Evolutionary conservation across 2,329 filamentous ascomycete species (phyloP), one percentile per base, ranked within the genome.

Genomic region (Pseudovirgaria hyperparasitica): DNA sequence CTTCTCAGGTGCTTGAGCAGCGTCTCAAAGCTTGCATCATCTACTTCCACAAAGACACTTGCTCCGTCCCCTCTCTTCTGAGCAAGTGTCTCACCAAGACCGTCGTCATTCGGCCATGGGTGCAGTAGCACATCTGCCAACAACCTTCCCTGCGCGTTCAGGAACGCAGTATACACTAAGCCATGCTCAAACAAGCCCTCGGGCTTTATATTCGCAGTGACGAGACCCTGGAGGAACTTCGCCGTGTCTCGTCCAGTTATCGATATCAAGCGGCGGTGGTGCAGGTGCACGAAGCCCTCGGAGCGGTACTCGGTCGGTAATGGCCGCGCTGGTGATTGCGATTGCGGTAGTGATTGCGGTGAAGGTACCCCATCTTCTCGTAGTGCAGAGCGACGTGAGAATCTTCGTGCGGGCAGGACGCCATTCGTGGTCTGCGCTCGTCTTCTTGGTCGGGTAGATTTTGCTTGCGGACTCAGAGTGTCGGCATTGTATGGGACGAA

Each of bases 61-160:
- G n/a, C n/a, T n/a, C n/a, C 80, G 87, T 16, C 65, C 62, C 35
- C 52, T 54, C n/a, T 63, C 57, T 16, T 51, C 38, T 17, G 38
- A n/a, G n/a, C n/a, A n/a, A n/a, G n/a, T n/a, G n/a, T n/a, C 17
- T 22, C 29, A 18, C 41, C 37, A 23, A 34, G 35, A 17, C 25
- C 34, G 16, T 36, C 39, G 4, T 36, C 26, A 15, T 43, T 29
- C 18, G 37, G 33, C 18, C 41, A 39, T 5, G 17, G 32, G 61
- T 93, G 94, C 25, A 98, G 65, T 53, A 96, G 92, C 27, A 85
- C 79, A 57, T 98, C 90, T 58, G 87, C 72, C 22, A 94, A 61
- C 7, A 98, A 69, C 31, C 86, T 72, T 22, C 90, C 90, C 18
- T 55, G 54, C 6, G 87, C 82, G 39, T 80, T 92, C 22, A 98